A percentile compares a stretch with the other conserved stretches of the same genome.
Evolutionary conservation across 1,284 basidiomycete species (phyloP).

Genomic region (Sphaerobolus stellatus): DNA sequence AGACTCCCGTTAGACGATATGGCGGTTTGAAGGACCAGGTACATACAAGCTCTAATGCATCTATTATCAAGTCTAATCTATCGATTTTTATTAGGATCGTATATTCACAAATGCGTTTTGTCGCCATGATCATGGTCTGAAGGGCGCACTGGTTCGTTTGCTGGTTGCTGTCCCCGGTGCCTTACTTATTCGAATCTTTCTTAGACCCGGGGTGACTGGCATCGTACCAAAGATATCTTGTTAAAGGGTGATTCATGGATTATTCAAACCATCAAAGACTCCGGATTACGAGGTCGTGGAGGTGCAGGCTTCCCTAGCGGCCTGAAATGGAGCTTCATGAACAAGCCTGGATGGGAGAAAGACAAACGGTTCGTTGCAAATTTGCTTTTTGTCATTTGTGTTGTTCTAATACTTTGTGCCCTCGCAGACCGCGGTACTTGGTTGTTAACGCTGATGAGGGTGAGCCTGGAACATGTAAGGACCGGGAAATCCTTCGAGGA

Average conservation of each 20-base stretch:
- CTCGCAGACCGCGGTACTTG: conserved; percentile 81
- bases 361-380: conserved; percentile 66
- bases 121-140: conserved; percentile 84
- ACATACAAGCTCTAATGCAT: not conserved
- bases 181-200: not conserved
- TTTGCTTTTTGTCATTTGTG: not conserved
- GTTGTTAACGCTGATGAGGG: conserved; percentile 99
- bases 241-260: conserved; percentile 97
- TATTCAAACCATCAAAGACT: conserved; percentile 94
- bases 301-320: conserved; percentile 98
- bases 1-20: conserved; percentile 81
- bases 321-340: conserved; percentile 99
- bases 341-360: conserved; percentile 98
- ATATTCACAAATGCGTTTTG: conserved; percentile 89
- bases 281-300: conserved; percentile 92
- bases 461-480: conserved; percentile 98
- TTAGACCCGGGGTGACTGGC: conserved; percentile 95
- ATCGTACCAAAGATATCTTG: conserved; percentile 94
- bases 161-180: not conserved
- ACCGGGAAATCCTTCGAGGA: conserved; percentile 96
- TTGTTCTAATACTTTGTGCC: not conserved
- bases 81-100: conserved; percentile 50
- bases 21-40: conserved; percentile 87
- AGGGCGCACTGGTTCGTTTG: conserved; percentile 74
- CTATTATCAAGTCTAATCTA: not conserved